Base-by-base conservation (phyloP, 805 yeast species). In the Scheffersomyces lignosus region DNA sequence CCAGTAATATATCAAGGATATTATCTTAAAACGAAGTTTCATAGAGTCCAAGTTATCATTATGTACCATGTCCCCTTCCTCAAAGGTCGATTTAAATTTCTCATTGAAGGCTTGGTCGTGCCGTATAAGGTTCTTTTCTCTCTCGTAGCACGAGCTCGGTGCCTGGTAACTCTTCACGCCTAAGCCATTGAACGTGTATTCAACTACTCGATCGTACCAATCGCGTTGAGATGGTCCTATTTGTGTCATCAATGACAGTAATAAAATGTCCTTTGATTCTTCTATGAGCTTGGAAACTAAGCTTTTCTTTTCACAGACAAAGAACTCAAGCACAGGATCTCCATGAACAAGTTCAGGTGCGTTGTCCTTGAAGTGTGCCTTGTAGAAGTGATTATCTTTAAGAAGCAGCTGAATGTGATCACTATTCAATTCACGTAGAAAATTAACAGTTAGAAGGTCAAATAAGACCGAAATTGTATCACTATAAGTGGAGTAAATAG, bases 181-280 rank as follows among this genome's bases (percentile, higher is more conserved):
- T 9, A 65, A 42, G 1, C 71, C 71, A 25, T 53, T 51, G 34
- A 66, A 58, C 0, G 49, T 34, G 28, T 33, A 52, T 30, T 60
- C 66, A 7, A 54, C 54, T 6, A 53, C 48, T 7, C 65, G 40
- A 33, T 66, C 71, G 37, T 51, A 54, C 63, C 63, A 56, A 38
- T 56, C 52, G 4, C 23, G 29, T 15, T 43, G 43, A 9, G 38
- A 43, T 5, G 48, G 32, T 4, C 57, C 58, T 10, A 60, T 37
- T 17, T 54, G 63, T 6, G 38, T 15, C 22, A 64, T 37, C 5
- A 64, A 39, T 25, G 37, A 43, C 33, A 33, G 35, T 9, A 56
- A 29, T 6, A 52, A 28, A 13, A 37, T 20, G 24, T 7, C 7
- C 7, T 7, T 7, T 20, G 24, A 20, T 10, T 20, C 24, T 20